Base-by-base conservation (phyloP, 257 asterid genomes). In the Solanum verrucosum region DNA sequence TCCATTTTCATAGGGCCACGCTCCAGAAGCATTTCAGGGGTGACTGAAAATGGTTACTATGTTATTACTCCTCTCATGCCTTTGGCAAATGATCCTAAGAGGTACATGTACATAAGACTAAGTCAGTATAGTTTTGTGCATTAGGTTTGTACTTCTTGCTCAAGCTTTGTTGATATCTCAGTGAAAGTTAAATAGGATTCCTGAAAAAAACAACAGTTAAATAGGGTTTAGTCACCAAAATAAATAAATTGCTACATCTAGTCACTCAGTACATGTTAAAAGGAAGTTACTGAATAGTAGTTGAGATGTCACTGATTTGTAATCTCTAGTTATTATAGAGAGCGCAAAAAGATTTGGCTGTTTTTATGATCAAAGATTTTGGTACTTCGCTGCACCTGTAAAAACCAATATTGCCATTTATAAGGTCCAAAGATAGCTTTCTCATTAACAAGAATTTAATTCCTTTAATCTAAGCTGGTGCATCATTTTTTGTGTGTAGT, bases 1-100 rank as follows among this genome's bases (percentile, higher is more conserved):
- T 96, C 99, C 21, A 90, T 96, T 73, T 94, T 89, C 87, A 88
- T 97, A 5, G 99, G 99, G 38, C 99, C 99, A 1, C 99, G 99
- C 81, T 97, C 99, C 29, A 93, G 99, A 92, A 96, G 98, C 93
- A 97, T 97, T 88, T 97, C 99, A 40, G 99, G 99, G 38, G 98
- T 97, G 91, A 95, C 99, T 67, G 99, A 96, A 90, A 97, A 96
- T 87, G 99, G 99, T 88, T 97, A 96, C 93, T 96, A 92, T 81
- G 72, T 96, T 49, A 94, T 97, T 89, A 94, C 96, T 68, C 99
- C 99, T 38, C 98, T 96, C 88, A 56, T 92, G 67, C 98, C 99
- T 0, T 83, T 94, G 87, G 93, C 90, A 75, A 92, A 89, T 81
- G 92, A 91, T 84, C 92, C 95, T 60, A 94, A 93, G 88, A 97